Evolutionary conservation across 495 filamentous ascomycete species (phyloP), one percentile per base, ranked within the genome.

Genomic region (Aspergillus nidulans): DNA sequence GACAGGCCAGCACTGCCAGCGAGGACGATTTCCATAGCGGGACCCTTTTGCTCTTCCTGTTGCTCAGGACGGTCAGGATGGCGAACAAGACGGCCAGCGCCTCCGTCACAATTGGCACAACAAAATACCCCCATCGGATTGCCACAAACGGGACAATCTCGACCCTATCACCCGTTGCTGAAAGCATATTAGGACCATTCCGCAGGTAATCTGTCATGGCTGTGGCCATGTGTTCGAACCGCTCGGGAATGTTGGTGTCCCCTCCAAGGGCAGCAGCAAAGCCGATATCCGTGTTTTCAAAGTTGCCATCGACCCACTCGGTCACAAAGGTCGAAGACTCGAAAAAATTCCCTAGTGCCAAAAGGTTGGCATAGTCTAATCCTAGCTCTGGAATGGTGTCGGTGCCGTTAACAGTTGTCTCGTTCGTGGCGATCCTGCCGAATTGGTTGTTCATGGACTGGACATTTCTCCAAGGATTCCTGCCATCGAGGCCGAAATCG

Each of bases 11-110:
- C 28, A 62, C 52, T 20, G 60, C 60, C 43, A 62, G 60, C 40
- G 52, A 32, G 26, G 60, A 62, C 21, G 60, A 62, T 42, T 62
- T 62, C 60, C 56, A 62, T n/a, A 62, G 26, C 13, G 60, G 60
- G 25, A 62, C 52, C 30, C 30, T 19, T 36, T 52, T 48, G n/a
- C 60, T 59, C 52, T 16, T 43, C 13, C 60, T 52, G 56, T 62
- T 62, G 41, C 44, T 49, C 9, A 59, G 43, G 20, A 59, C 44
- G 34, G 41, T 62, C 41, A 56, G 50, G 36, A 56, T 43, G 8
- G 56, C 52, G 47, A 62, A 62, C 52, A 62, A 30, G 19, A 62
- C 43, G 10, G 55, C 59, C 21, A 58, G 24, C 12, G 7, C 55
- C 34, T 58, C 59, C 8, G 47, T 55, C 36, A 57, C 46, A 52